Conservation (phyloP, 202 grass and related monocot species). For the Cymbopogon flexuosus region DNA sequence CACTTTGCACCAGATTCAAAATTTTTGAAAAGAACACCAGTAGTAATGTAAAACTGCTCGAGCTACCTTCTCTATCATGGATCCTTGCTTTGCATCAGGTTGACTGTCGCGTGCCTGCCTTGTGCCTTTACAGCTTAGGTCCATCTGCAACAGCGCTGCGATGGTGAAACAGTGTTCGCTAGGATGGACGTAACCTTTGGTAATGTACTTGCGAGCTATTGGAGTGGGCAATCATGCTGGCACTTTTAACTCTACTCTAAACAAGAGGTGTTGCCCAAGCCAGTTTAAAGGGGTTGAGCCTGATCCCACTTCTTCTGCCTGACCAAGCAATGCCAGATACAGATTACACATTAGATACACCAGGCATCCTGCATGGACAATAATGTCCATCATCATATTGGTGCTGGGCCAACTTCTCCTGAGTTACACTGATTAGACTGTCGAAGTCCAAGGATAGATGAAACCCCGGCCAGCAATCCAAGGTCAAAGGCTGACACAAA, state of each 20-base stretch:
- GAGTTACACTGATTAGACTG: background rate
- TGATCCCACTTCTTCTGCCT: background rate
- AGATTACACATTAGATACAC: background rate
- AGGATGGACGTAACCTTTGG: background rate
- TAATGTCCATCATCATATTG: background rate
- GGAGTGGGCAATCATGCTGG: background rate
- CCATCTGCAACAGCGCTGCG: background rate
- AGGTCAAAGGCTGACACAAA: background rate
- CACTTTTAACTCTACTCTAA: background rate
- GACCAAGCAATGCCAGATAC: background rate
- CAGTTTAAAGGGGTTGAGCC: background rate
- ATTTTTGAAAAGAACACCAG: background rate
- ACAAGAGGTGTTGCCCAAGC: background rate
- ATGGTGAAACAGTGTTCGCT: background rate
- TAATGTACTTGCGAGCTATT: background rate
- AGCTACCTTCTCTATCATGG: background rate
- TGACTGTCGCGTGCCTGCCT: background rate
- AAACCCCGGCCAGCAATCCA: background rate
- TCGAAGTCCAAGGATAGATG: background rate
- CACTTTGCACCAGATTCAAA: background rate
- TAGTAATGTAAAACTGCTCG: background rate
- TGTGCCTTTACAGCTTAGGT: background rate
- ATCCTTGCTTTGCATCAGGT: background rate
- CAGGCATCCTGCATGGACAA: background rate
- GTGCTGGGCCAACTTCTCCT: background rate